Evolutionary conservation across 768 basidiomycete genomes (phyloP).

Genomic region (Kwoniella bestiolae): DNA sequence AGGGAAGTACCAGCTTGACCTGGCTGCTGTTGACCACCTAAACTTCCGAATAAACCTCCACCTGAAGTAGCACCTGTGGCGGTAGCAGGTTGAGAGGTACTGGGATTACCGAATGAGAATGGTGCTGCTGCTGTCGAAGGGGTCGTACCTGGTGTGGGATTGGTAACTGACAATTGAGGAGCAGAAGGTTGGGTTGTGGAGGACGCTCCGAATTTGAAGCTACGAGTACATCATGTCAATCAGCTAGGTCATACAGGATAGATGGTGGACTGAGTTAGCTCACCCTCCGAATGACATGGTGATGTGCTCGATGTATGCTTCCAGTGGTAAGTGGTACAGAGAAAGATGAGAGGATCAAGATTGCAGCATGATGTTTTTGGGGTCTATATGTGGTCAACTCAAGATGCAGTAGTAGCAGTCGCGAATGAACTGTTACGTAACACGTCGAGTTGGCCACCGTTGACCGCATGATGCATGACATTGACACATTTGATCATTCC

Average conservation of each 20-base stretch:
- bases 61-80: conserved; percentile 7
- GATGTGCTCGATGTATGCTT: background rate
- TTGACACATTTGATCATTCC: background rate
- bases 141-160: conserved; percentile 23
- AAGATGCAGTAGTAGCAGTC: too few relatives aligned
- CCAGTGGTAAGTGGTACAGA: background rate
- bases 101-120: conserved; percentile 36
- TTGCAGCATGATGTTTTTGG: too few relatives aligned
- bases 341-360: background rate
- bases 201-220: conserved; percentile 39
- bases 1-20: background rate
- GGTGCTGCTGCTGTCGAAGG: conserved; percentile 23
- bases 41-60: conserved; percentile 22
- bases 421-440: conserved; percentile 3
- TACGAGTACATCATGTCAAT: conserved; percentile 6
- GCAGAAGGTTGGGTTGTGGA: conserved; percentile 24
- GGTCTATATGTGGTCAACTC: too few relatives aligned
- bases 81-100: conserved; percentile 19
- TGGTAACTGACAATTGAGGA: conserved; percentile 36
- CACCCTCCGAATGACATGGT: conserved; percentile 34
- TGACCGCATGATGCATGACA: background rate
- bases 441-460: background rate
- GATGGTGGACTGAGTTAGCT: conserved; percentile 8
- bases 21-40: conserved; percentile 14
- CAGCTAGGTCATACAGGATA: background rate